These are phyloP conservation scores for Dalechampia spathulata DNA, from an alignment of 441 rosid genomes.

Conservation along the genomic window DNA sequence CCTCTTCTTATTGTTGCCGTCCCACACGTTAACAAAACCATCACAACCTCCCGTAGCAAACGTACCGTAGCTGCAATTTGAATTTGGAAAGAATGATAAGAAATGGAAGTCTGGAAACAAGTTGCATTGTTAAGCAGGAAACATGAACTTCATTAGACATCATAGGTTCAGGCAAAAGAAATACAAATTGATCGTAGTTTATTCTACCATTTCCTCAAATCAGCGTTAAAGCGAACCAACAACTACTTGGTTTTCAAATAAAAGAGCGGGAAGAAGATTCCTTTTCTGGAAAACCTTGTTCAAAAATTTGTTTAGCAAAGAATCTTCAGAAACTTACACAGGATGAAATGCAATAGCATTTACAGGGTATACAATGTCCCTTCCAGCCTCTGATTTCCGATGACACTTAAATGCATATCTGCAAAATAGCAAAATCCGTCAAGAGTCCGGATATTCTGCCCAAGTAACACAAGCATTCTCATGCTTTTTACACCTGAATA, in stretches of 20 bases:
- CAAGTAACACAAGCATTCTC: background rate
- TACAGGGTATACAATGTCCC: constrained; percentile 91
- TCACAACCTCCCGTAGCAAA: constrained; percentile 98
- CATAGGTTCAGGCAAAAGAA: background rate
- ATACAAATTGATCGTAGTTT: too few species aligned
- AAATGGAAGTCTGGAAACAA: background rate
- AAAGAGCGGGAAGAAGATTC: too few species aligned
- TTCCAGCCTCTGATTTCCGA: constrained; percentile 94
- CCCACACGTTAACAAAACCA: constrained; percentile 96
- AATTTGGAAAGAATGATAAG: constrained; percentile 1
- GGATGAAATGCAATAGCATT: constrained; percentile 97
- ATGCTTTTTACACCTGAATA: background rate
- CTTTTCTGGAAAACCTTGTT: constrained; percentile 1
- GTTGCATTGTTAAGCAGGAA: background rate
- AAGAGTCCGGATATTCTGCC: background rate
- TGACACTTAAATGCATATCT: constrained; percentile 99
- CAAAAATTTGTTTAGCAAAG: background rate
- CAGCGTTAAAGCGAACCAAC: too few species aligned
- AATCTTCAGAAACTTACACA: constrained; percentile 53
- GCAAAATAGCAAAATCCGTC: constrained; percentile 18
- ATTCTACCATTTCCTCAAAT: too few species aligned
- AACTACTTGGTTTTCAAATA: background rate
- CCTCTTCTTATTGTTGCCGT: constrained; percentile 95
- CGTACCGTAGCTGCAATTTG: constrained; percentile 72
- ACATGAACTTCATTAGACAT: background rate